A percentile compares a stretch with the other conserved stretches of the same genome.
phyloP scores from a whole-genome alignment of 306 rosid species.

The Biancaea sappan region DNA sequence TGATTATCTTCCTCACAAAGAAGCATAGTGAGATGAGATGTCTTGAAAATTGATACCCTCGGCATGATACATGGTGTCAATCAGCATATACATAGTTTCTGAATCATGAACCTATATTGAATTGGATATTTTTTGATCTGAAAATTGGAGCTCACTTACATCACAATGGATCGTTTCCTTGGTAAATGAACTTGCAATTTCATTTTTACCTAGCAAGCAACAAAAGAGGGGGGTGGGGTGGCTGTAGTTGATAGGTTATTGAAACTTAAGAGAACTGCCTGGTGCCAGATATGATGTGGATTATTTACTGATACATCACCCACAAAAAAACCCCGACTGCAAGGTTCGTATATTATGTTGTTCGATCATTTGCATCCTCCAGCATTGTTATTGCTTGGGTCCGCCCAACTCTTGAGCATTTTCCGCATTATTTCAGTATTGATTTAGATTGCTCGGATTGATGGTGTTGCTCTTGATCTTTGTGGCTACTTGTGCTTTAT shows the following conservation, averaged over 20 bases:
- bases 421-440: neutral
- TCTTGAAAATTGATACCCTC: conserved; percentile 52
- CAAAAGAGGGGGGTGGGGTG: no score
- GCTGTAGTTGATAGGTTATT: conserved; percentile 20
- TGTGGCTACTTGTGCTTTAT: conserved; percentile 18
- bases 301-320: conserved; percentile 49
- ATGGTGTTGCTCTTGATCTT: conserved; percentile 2
- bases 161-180: conserved; percentile 44
- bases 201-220: conserved; percentile 50
- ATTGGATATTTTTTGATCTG: conserved; percentile 10
- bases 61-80: conserved; percentile 33
- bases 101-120: conserved; percentile 13
- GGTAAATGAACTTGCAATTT: conserved; percentile 52
- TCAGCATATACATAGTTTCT: conserved; percentile 17
- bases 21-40: conserved; percentile 50
- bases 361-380: conserved; percentile 66
- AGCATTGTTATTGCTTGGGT: conserved; percentile 52
- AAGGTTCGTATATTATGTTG: conserved; percentile 58
- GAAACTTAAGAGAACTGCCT: neutral
- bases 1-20: conserved; percentile 50
- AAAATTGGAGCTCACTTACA: conserved; percentile 34
- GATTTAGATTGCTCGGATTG: conserved; percentile 17
- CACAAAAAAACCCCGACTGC: conserved; percentile 49
- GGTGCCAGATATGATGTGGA: conserved; percentile 11
- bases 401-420: conserved; percentile 44